Base-by-base conservation (phyloP, 2,329 filamentous ascomycete genomes). In the Stemphylium beticola region DNA sequence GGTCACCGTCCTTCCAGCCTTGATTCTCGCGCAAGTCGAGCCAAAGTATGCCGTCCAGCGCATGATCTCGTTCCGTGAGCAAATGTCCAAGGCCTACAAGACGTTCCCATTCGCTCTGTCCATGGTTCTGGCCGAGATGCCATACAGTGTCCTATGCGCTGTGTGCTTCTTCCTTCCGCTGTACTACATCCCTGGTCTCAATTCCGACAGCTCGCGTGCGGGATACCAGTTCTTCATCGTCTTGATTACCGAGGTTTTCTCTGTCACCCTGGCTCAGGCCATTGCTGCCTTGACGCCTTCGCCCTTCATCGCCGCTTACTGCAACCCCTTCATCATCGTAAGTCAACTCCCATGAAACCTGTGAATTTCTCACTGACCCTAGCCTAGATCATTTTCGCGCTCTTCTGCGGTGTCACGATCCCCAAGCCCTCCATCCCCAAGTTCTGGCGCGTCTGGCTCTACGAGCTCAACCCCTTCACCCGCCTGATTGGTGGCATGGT, bases 171-270 rank as follows among this genome's bases (percentile, higher is more conserved):
- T 90, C 81, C 68, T 96, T 1, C 91, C 89, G 0, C 75, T 96
- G 3, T 96, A 96, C 82, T 96, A 88, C 76, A 89, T 95, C 71
- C 90, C 91, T 0, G 90, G 90, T 0, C 85, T 96, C 72, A 84
- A 88, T 64, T 68, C 74, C 3, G 82, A 82, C 0, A 76, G 85
- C 0, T 82, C 80, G 2, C 85, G 90, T 4, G 90, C 92, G 0
- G 92, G 92, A 0, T 95, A 93, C 75, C 90, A 93, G 72, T 96
- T 96, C 82, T 80, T 96, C 71, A 91, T 96, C 78, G 77, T 96
- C 4, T 81, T 96, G 49, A 83, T 93, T 65, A 93, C 90, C 0
- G 92, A 96, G 72, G 74, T 96, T 43, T 96, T 96, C 77, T 87
- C 89, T 8, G 88, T 96, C 34, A 92, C 90, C 0, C 79, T 96